phyloP scores from a whole-genome alignment of 306 rosid genomes.

The Cicer cuneatum region DNA sequence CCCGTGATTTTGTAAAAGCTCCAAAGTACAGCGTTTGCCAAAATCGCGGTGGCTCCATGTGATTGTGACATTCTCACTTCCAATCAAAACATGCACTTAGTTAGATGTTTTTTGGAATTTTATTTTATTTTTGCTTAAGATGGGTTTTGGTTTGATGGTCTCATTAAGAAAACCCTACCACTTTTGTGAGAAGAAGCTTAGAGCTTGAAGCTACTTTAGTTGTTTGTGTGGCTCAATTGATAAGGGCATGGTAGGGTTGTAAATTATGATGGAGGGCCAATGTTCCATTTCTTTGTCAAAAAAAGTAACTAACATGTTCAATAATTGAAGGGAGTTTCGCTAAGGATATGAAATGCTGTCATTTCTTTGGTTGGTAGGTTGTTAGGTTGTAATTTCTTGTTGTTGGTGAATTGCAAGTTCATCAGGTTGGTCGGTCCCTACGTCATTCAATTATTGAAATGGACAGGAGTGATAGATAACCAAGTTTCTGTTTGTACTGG shows the following conservation, averaged over 20 bases:
- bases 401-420: constrained; percentile 35
- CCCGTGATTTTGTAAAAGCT: too few species aligned
- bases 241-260: constrained; percentile 39
- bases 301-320: constrained; percentile 7
- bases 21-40: too few species aligned
- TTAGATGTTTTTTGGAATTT: not conserved
- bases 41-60: too few species aligned
- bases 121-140: constrained; percentile 4
- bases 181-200: constrained; percentile 23
- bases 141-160: too few species aligned
- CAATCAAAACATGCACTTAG: too few species aligned
- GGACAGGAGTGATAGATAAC: constrained; percentile 10
- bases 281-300: constrained; percentile 25
- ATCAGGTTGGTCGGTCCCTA: constrained; percentile 37
- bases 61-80: too few species aligned
- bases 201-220: constrained; percentile 7
- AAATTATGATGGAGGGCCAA: constrained; percentile 33
- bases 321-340: constrained; percentile 24
- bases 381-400: constrained; percentile 43
- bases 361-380: constrained; percentile 46
- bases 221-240: constrained; percentile 35
- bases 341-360: constrained; percentile 34
- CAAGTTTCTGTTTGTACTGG: constrained; percentile 24
- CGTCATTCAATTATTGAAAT: constrained; percentile 35
- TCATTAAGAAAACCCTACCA: constrained; percentile 4